Percentiles rank a stretch among this genome's conserved stretches.
phyloP scores from a whole-genome alignment of 2,329 filamentous ascomycete genomes.

The Sphaerulina vaccinii region DNA sequence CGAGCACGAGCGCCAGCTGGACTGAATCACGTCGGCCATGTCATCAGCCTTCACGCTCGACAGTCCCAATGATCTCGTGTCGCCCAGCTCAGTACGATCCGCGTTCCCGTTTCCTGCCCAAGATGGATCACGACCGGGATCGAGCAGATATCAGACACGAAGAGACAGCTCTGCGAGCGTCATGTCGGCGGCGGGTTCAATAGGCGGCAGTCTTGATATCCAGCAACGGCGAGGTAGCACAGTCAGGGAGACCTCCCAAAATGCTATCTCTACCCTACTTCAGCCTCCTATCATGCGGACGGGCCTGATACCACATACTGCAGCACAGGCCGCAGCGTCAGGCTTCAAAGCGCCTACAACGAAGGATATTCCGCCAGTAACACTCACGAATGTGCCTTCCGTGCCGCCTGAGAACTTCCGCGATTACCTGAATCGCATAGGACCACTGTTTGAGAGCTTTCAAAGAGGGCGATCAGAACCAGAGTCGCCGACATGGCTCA shows the following conservation, averaged over 20 bases:
- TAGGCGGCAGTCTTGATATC: constrained; percentile 78
- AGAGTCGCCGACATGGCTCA: constrained; percentile 54
- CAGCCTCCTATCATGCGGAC: constrained; percentile 88
- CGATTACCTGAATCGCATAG: constrained; percentile 80
- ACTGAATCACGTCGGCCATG: constrained; percentile 27
- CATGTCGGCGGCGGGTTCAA: constrained; percentile 74
- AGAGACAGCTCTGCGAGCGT: constrained; percentile 76
- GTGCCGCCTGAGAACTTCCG: constrained; percentile 78
- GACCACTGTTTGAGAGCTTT: constrained; percentile 83
- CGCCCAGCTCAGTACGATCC: constrained; percentile 41
- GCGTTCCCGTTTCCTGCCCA: constrained; percentile 60
- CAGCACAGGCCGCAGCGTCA: constrained; percentile 65
- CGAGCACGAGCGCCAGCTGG: constrained; percentile 12
- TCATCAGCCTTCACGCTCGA: constrained; percentile 45
- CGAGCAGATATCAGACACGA: constrained; percentile 50
- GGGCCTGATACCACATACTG: constrained; percentile 76
- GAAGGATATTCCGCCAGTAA: constrained; percentile 88
- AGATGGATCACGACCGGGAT: constrained; percentile 51
- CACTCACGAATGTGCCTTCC: constrained; percentile 81
- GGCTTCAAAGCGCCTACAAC: constrained; percentile 70
- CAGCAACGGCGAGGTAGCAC: constrained; percentile 59
- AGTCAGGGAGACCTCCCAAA: constrained; percentile 74
- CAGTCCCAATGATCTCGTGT: constrained; percentile 45
- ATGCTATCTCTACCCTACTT: constrained; percentile 93
- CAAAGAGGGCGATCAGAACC: constrained; percentile 77